phyloP scores from a whole-genome alignment of 1,139 yeast species.

The Kurtzmaniella quercitrusa region DNA sequence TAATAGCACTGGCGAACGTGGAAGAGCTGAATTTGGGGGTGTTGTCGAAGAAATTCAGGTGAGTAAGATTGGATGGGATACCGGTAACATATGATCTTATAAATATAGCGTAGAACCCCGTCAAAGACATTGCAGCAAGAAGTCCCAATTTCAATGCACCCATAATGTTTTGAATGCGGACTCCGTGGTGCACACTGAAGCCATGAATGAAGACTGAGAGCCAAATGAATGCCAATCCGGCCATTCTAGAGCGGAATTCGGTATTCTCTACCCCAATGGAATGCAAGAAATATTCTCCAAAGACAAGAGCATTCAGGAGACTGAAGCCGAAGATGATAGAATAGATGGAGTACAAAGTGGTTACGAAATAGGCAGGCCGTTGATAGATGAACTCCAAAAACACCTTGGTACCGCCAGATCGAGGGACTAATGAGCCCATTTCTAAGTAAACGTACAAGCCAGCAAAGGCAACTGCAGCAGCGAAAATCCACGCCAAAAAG shows the following conservation, averaged over 20 bases:
- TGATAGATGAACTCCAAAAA: slow-evolving; percentile 63
- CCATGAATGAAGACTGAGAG: slow-evolving; percentile 49
- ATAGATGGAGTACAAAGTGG: slow-evolving; percentile 55
- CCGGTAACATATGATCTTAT: slow-evolving; percentile 41
- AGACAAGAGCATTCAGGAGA: slow-evolving; percentile 61
- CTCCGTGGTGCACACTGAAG: slow-evolving; percentile 48
- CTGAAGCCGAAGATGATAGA: slow-evolving; percentile 62
- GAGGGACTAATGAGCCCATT: slow-evolving; percentile 63
- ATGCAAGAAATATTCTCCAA: slow-evolving; percentile 62
- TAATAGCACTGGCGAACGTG: slow-evolving; percentile 50
- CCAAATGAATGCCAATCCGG: slow-evolving; percentile 44
- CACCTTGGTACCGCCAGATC: slow-evolving; percentile 72
- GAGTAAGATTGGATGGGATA: slow-evolving; percentile 34
- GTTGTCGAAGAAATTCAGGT: slow-evolving; percentile 13
- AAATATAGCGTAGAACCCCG: slow-evolving; percentile 47
- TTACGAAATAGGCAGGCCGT: slow-evolving; percentile 54
- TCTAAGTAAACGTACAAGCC: slow-evolving; percentile 66
- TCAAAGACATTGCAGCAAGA: slow-evolving; percentile 42
- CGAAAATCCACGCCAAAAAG: slow-evolving; percentile 56
- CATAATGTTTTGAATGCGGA: slow-evolving; percentile 50
- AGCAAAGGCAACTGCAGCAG: slow-evolving; percentile 58
- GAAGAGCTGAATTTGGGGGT: slow-evolving; percentile 34
- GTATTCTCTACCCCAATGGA: slow-evolving; percentile 41
- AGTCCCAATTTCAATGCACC: slow-evolving; percentile 51
- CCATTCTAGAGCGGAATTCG: slow-evolving; percentile 34